Evolutionary conservation across 2,329 filamentous ascomycete genomes (phyloP), one percentile per base, ranked within the genome.

Genomic region (Calonectria ilicicola): DNA sequence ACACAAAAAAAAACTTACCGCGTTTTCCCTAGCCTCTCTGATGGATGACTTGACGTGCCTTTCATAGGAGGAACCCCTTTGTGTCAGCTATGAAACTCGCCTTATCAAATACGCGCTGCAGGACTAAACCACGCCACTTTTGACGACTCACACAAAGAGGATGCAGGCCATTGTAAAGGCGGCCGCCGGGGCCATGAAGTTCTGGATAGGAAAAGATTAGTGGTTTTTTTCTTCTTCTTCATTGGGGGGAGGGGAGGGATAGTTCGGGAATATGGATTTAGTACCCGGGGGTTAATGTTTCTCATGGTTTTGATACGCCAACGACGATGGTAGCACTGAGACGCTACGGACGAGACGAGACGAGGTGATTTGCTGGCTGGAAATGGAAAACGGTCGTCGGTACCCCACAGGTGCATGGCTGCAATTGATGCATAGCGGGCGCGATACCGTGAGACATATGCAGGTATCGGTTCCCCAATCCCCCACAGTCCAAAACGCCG

Each of bases 81-180:
- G 32, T 64, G 26, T 44, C 26, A 69, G 58, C 56, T 14, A 40
- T 14, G 47, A 51, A 42, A 62, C 29, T 21, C n/a, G 40, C 19
- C 21, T 35, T 53, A 29, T 51, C 10, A 21, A 47, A 15, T 32
- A 42, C 64, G 32, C 47, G n/a, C 23, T 6, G 40, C 26, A 23
- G 15, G 12, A 27, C 26, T 23, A 23, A 60, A 75, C 68, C 69
- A 77, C 72, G 71, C 73, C 75, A 74, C 69, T 76, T 74, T 72
- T 29, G 47, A 17, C 56, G 35, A 79, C 84, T 77, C 81, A 87
- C 82, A 86, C 86, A 70, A 90, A 87, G 26, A 90, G 81, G 15
- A 90, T 79, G 58, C 84, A 82, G 4, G 88, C 88, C 88, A 90
- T 90, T 21, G 86, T 87, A 72, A 89, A 89, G 46, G 88, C 88